Conservation (phyloP, 345 rosid genomes). For the Syzygium oleosum region DNA sequence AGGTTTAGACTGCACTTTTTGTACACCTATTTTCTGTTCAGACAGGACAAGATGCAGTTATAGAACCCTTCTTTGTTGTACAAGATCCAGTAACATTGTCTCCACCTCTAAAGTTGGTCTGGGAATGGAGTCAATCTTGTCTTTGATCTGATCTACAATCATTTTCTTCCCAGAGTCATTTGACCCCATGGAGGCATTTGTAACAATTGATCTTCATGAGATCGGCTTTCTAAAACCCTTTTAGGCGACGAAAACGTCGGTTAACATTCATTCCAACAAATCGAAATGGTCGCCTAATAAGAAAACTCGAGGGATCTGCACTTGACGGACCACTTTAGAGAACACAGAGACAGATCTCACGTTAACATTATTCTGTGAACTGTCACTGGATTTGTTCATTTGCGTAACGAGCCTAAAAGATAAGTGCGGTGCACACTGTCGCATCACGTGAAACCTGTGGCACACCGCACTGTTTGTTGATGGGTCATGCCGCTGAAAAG, state of each 20-base stretch:
- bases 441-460: background rate
- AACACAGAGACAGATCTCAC: background rate
- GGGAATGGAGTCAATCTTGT: background rate
- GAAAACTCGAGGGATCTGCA: background rate
- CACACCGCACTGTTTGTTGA: background rate
- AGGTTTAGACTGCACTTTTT: background rate
- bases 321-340: background rate
- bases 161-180: too few relatives aligned
- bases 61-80: background rate
- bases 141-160: background rate
- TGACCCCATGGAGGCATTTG: background rate
- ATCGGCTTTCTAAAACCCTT: background rate
- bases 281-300: background rate
- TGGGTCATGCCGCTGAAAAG: background rate
- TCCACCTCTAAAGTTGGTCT: background rate
- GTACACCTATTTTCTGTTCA: background rate
- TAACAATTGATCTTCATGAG: background rate
- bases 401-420: background rate
- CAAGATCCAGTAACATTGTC: background rate
- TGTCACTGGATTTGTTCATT: background rate
- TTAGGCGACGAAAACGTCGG: background rate
- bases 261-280: background rate
- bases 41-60: background rate
- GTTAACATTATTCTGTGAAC: background rate
- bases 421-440: background rate